These are phyloP conservation scores for Brettanomyces naardenensis DNA, from an alignment of 805 yeast genomes.

Conservation along the genomic window DNA sequence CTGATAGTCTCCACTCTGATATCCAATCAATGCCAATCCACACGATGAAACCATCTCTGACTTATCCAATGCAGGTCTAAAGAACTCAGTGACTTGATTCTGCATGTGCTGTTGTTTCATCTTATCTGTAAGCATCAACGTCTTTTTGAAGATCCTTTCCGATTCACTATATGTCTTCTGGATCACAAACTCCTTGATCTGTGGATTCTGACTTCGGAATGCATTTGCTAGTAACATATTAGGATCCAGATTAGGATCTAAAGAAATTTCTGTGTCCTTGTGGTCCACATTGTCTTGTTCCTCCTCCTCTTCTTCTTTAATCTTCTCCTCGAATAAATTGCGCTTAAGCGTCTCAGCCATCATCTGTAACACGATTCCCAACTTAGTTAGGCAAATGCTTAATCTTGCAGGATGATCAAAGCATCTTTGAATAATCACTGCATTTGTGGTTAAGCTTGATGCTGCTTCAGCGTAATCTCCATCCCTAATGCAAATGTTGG, in stretches of 20 bases:
- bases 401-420: constrained; percentile 15
- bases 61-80: constrained; percentile 12
- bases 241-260: not conserved
- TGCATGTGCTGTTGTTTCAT: constrained; percentile 9
- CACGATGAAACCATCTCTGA: constrained; percentile 17
- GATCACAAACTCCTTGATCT: constrained; percentile 12
- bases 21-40: constrained; percentile 12
- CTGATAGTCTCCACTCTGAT: constrained; percentile 5
- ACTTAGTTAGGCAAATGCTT: constrained; percentile 12
- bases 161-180: constrained; percentile 11
- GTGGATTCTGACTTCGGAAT: constrained; percentile 5
- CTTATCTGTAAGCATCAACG: constrained; percentile 10
- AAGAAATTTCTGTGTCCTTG: not conserved
- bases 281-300: not conserved
- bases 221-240: not conserved
- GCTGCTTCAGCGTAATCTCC: constrained; percentile 17
- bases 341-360: constrained; percentile 5
- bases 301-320: not conserved
- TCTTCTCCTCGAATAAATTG: not conserved
- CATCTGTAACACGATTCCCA: constrained; percentile 14
- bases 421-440: constrained; percentile 12
- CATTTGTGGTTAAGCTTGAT: constrained; percentile 11
- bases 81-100: constrained; percentile 8
- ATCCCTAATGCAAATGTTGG: constrained; percentile 19
- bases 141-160: constrained; percentile 10